A percentile compares a stretch with the other conserved stretches of the same genome.
Conservation (phyloP, 768 basidiomycete genomes). For the Pulveroboletus sp. region DNA sequence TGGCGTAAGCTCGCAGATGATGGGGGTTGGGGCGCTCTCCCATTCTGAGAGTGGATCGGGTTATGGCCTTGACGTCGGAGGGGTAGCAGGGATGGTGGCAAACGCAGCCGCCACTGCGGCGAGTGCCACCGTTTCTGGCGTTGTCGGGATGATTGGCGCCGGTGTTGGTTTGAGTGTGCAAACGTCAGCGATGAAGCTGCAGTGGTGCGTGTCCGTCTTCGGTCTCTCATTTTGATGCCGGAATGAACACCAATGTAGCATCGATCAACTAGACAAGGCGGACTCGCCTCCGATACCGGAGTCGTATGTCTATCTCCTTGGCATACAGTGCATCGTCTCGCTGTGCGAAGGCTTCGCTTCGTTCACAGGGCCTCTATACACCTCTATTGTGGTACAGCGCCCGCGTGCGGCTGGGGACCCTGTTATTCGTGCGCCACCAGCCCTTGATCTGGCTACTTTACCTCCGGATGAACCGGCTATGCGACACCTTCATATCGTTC, state of each 20-base stretch:
- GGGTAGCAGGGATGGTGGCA: conserved; percentile 79
- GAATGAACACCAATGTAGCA: conserved; percentile 45
- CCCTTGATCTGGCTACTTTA: conserved; percentile 57
- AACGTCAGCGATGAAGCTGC: conserved; percentile 78
- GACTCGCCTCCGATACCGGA: conserved; percentile 94
- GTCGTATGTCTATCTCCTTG: conserved; percentile 88
- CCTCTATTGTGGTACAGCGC: conserved; percentile 59
- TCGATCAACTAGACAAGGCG: conserved; percentile 97
- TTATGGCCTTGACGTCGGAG: conserved; percentile 60
- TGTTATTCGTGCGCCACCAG: conserved; percentile 64
- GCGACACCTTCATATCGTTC: conserved; percentile 56
- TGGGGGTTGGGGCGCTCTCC: conserved; percentile 62
- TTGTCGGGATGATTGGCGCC: conserved; percentile 80
- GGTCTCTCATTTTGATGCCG: background rate
- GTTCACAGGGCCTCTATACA: conserved; percentile 74
- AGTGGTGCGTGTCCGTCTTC: conserved; percentile 56
- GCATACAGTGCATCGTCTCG: conserved; percentile 80
- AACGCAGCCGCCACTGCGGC: conserved; percentile 78
- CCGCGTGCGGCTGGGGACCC: conserved; percentile 60
- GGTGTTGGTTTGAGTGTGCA: conserved; percentile 68
- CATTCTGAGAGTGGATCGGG: conserved; percentile 26
- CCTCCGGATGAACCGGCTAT: conserved; percentile 50
- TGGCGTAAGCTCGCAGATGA: conserved; percentile 75
- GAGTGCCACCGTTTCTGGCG: conserved; percentile 76
- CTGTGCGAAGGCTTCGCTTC: conserved; percentile 82